Percentiles rank a stretch among this genome's conserved stretches.
phyloP scores from a whole-genome alignment of 2,329 filamentous ascomycete species.

The Aureobasidium uvarum region DNA sequence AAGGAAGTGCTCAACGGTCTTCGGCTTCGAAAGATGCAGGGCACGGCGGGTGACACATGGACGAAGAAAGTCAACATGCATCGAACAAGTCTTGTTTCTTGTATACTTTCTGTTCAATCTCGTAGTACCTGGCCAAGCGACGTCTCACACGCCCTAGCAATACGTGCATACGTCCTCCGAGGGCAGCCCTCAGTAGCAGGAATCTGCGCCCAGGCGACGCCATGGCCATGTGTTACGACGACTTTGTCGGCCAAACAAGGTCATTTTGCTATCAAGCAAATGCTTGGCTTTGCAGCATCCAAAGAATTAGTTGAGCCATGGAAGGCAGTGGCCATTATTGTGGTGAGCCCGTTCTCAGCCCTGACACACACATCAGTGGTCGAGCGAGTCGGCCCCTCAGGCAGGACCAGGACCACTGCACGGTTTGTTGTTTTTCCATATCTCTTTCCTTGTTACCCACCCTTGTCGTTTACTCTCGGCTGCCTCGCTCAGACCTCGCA shows the following conservation, averaged over 20 bases:
- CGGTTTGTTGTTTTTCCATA: not conserved
- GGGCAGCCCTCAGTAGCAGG: not conserved
- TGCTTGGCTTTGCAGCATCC: slow-evolving; percentile 18
- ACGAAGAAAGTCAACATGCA: not conserved
- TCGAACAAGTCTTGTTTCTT: slow-evolving; percentile 6
- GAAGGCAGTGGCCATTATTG: slow-evolving; percentile 3
- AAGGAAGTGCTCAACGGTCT: slow-evolving; percentile 15
- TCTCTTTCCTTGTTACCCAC: not conserved
- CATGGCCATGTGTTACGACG: slow-evolving; percentile 22
- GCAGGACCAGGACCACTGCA: slow-evolving; percentile 2
- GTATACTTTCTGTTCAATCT: not conserved
- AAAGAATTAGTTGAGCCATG: not conserved
- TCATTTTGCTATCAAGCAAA: slow-evolving; percentile 8
- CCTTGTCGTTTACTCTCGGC: not conserved
- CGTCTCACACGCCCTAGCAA: not conserved
- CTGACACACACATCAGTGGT: slow-evolving; percentile 17
- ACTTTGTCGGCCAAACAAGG: slow-evolving; percentile 16
- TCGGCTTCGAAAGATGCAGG: slow-evolving; percentile 19
- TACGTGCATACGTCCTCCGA: not conserved
- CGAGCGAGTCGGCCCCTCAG: not conserved
- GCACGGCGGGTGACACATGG: slow-evolving; percentile 2
- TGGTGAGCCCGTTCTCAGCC: slow-evolving; percentile 7
- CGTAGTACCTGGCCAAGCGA: not conserved
- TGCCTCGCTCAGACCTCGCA: slow-evolving; percentile 3
- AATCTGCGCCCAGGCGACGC: slow-evolving; percentile 8